Evolutionary conservation across 2,329 filamentous ascomycete species (phyloP).

Genomic region (Fusarium coffeatum): DNA sequence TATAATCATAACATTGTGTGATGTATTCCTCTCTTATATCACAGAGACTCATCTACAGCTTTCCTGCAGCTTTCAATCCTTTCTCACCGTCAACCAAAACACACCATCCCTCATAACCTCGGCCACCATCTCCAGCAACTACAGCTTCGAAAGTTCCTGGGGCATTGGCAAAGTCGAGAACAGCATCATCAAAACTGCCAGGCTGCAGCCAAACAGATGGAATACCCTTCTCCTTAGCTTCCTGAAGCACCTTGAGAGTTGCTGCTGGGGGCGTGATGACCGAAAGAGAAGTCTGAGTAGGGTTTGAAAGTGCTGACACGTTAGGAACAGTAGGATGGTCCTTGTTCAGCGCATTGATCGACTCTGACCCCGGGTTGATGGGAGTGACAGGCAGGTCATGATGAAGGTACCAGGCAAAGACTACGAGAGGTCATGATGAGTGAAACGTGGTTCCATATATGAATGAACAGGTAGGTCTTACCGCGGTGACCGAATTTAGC

Average conservation of each 20-base stretch:
- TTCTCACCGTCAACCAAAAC: slow-evolving; percentile 85
- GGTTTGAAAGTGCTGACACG: slow-evolving; percentile 72
- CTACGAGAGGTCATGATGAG: slow-evolving; percentile 62
- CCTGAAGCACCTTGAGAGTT: slow-evolving; percentile 78
- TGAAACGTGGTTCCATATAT: neutral
- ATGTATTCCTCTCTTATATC: neutral
- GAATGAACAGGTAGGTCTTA: slow-evolving; percentile 52
- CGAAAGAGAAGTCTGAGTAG: slow-evolving; percentile 78
- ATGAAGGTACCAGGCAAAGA: slow-evolving; percentile 88
- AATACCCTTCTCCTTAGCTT: slow-evolving; percentile 80
- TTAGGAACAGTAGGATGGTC: slow-evolving; percentile 73
- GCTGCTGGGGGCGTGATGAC: slow-evolving; percentile 88
- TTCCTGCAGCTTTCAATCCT: slow-evolving; percentile 67
- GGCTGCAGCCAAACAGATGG: slow-evolving; percentile 90
- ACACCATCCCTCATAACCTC: slow-evolving; percentile 83
- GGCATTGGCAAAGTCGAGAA: slow-evolving; percentile 73
- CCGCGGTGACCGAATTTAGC: slow-evolving; percentile 91
- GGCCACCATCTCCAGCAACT: slow-evolving; percentile 72
- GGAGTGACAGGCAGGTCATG: slow-evolving; percentile 83
- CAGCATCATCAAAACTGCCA: slow-evolving; percentile 83
- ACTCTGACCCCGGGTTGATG: slow-evolving; percentile 78
- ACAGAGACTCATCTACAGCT: slow-evolving; percentile 52
- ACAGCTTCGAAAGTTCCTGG: slow-evolving; percentile 75
- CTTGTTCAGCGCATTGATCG: slow-evolving; percentile 70
- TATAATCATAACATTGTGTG: neutral